Evolutionary conservation across 2,329 filamentous ascomycete genomes (phyloP), one percentile per base, ranked within the genome.

Genomic region (Phyllachora maydis): DNA sequence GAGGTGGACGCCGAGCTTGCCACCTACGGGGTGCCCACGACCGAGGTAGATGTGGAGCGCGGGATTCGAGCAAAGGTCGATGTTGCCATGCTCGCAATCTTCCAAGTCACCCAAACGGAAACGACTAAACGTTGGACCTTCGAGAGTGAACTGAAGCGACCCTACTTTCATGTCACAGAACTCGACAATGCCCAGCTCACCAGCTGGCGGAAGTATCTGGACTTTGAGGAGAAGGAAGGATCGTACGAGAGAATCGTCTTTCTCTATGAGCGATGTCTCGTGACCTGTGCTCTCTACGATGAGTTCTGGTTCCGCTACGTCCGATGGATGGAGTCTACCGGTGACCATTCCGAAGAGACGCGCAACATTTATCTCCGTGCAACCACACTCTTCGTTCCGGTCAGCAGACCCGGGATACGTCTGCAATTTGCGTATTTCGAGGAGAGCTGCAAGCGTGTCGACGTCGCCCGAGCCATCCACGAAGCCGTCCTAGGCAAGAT

Each of bases 261-360:
- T 40, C 52, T 98, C 16, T 95, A 98, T 43, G 88, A 98, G 53
- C 72, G 88, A 24, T 95, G 83, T 38, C 50, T 98, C 24, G 79
- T 92, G 17, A 85, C 81, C 1, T 90, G 79, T 39, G 85, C 88
- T 10, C 75, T 90, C 35, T 93, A 98, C 42, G 85, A 95, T 23
- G 85, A 95, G 42, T 91, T 95, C 47, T 98, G 88, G 88, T 69
- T 91, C 38, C 75, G 88, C n/a, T 98, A 92, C 47, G 79, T 76
- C 10, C 63, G 85, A 19, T 98, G 88, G 88, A 91, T 93, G 77
- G 60, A 65, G 28, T 68, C 68, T 0, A 78, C 91, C 41, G 51
- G 66, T 2, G 69, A 60, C 35, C 92, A 90, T 45, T 70, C 82
- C 21, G 79, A 93, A 42, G 83, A 93, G 41, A 73, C 85, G 5